These are phyloP conservation scores for Monosporozyma aerobia DNA, from an alignment of 805 yeast genomes.

Conservation along the genomic window DNA sequence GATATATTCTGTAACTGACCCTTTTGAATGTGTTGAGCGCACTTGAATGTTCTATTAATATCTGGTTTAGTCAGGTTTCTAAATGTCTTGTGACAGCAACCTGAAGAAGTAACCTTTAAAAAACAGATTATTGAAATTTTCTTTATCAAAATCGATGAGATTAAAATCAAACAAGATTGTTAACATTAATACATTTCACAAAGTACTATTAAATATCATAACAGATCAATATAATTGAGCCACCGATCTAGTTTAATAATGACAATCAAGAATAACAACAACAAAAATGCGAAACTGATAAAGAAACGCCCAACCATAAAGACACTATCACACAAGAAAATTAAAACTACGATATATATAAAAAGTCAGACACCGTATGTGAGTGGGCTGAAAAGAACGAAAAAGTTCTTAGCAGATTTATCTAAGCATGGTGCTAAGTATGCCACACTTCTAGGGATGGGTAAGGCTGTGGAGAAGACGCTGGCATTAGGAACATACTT, in stretches of 20 bases:
- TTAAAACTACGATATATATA: conserved; percentile 43
- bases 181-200: no score
- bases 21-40: neutral
- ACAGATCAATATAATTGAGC: neutral
- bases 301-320: conserved; percentile 21
- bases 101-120: neutral
- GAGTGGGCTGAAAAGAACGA: conserved; percentile 59
- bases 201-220: no score
- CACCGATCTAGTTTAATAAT: neutral
- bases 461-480: conserved; percentile 56
- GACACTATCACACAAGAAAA: conserved; percentile 34
- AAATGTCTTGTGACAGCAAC: neutral
- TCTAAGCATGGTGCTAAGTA: conserved; percentile 31
- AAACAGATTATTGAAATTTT: neutral
- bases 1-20: neutral
- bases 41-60: no score
- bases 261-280: neutral
- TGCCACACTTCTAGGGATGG: conserved; percentile 66
- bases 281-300: conserved; percentile 1
- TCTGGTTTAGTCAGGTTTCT: neutral
- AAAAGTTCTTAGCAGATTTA: conserved; percentile 41
- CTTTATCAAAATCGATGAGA: neutral
- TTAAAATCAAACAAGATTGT: no score
- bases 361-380: conserved; percentile 63
- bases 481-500: conserved; percentile 55